A percentile compares a stretch with the other conserved stretches of the same genome.
phyloP scores from a whole-genome alignment of 768 basidiomycete species.

The Panellus pusillus region DNA sequence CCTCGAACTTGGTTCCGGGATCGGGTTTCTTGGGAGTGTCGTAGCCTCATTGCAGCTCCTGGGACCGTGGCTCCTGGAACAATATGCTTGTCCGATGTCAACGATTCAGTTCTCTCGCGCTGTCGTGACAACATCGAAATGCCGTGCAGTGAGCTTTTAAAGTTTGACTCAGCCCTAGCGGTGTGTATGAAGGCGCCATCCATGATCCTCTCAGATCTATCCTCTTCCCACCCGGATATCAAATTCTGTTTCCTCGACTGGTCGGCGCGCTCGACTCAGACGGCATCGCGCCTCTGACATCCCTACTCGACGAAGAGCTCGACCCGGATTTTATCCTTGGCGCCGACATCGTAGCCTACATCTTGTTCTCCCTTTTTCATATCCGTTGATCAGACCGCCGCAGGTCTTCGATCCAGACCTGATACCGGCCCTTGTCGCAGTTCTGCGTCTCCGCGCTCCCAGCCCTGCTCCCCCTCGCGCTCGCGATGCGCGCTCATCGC shows the following conservation, averaged over 20 bases:
- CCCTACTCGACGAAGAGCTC: slow-evolving; percentile 42
- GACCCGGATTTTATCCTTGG: slow-evolving; percentile 64
- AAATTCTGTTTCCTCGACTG: slow-evolving; percentile 59
- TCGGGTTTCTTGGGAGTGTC: slow-evolving; percentile 72
- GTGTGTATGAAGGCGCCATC: not conserved
- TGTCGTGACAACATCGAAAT: slow-evolving; percentile 62
- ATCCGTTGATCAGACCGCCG: not conserved
- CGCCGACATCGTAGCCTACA: slow-evolving; percentile 51
- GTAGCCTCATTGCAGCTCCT: slow-evolving; percentile 55
- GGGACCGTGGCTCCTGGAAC: slow-evolving; percentile 7
- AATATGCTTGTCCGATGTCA: slow-evolving; percentile 63
- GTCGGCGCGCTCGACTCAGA: slow-evolving; percentile 49
- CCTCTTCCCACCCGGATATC: slow-evolving; percentile 48
- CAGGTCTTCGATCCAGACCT: slow-evolving; percentile 71
- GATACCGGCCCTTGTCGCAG: slow-evolving; percentile 55
- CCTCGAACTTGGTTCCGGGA: slow-evolving; percentile 75
- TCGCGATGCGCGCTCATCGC: slow-evolving; percentile 43
- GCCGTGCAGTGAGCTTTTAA: slow-evolving; percentile 61
- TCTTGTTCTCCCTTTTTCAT: not conserved
- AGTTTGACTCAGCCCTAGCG: slow-evolving; percentile 25
- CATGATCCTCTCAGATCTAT: slow-evolving; percentile 46
- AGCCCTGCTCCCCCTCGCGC: slow-evolving; percentile 11
- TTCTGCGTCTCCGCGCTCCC: slow-evolving; percentile 48
- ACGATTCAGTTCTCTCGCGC: slow-evolving; percentile 59
- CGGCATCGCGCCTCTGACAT: slow-evolving; percentile 24